Evolutionary conservation across 1,139 yeast species (phyloP).

Genomic region (Schwanniomyces etchellsii): DNA sequence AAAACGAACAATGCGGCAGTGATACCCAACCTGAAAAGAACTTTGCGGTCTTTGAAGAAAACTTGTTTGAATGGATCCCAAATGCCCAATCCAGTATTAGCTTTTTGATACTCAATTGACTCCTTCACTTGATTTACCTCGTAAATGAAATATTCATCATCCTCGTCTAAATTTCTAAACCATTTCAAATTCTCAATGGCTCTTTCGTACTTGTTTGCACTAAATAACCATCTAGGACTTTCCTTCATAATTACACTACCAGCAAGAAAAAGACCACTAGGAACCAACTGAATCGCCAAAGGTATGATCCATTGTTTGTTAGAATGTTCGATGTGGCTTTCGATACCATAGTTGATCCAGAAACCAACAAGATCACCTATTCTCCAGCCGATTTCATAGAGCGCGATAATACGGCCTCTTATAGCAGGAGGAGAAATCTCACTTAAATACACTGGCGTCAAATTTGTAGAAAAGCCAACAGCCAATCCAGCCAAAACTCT

Average conservation of each 20-base stretch:
- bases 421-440: slow-evolving; percentile 20
- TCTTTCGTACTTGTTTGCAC: slow-evolving; percentile 25
- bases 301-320: slow-evolving; percentile 32
- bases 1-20: slow-evolving; percentile 24
- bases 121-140: slow-evolving; percentile 18
- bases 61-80: slow-evolving; percentile 59
- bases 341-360: slow-evolving; percentile 38
- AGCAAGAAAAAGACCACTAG: slow-evolving; percentile 35
- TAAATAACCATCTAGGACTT: slow-evolving; percentile 44
- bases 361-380: slow-evolving; percentile 44
- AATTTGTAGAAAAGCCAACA: slow-evolving; percentile 29
- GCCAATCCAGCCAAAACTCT: slow-evolving; percentile 31
- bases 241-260: slow-evolving; percentile 39
- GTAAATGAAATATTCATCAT: slow-evolving; percentile 20
- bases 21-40: too few relatives aligned
- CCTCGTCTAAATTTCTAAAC: slow-evolving; percentile 17
- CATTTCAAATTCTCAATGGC: slow-evolving; percentile 27
- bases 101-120: slow-evolving; percentile 17
- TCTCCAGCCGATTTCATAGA: slow-evolving; percentile 28
- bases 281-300: slow-evolving; percentile 35
- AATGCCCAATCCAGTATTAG: slow-evolving; percentile 43
- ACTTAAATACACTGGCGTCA: slow-evolving; percentile 28
- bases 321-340: slow-evolving; percentile 13
- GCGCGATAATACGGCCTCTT: neutral
- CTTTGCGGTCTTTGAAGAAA: slow-evolving; percentile 10